A percentile compares a stretch with the other conserved stretches of the same genome.
These are phyloP conservation scores for Cicer pinnatifidum DNA, from an alignment of 306 rosid genomes.

Conservation along the genomic window DNA sequence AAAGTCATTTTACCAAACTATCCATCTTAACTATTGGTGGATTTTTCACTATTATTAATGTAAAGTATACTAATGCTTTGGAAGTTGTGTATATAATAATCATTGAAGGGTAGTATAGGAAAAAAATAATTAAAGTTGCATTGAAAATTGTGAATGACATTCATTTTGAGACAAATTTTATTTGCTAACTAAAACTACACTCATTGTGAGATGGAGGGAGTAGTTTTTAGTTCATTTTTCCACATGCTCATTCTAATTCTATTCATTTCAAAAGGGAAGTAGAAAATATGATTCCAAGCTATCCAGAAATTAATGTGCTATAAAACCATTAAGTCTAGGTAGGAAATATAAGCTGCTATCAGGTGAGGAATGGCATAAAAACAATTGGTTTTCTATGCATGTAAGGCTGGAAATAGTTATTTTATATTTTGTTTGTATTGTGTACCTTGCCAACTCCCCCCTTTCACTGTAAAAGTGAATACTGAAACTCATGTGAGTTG, in stretches of 20 bases:
- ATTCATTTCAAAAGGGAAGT: constrained; percentile 16
- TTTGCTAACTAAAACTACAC: no score
- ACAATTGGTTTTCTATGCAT: background rate
- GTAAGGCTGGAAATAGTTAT: background rate
- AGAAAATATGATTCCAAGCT: constrained; percentile 11
- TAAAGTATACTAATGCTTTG: no score
- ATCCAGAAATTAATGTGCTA: constrained; percentile 24
- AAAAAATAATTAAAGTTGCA: no score
- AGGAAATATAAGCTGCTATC: constrained; percentile 26
- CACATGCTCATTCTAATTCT: constrained; percentile 14
- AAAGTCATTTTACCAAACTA: no score
- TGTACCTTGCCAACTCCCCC: constrained; percentile 5
- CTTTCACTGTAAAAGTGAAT: constrained; percentile 27
- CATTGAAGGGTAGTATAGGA: no score
- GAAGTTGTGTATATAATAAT: no score
- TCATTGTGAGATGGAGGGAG: no score
- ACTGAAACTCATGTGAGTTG: constrained; percentile 37
- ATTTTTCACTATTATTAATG: no score
- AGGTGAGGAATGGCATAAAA: background rate
- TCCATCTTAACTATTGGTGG: no score
- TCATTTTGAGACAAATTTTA: no score
- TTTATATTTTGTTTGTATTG: constrained; percentile 2
- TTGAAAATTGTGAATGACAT: no score
- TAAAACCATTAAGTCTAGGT: constrained; percentile 3
- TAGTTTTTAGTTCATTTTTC: constrained; percentile 1